These are phyloP conservation scores for Saturnispora ahearnii DNA, from an alignment of 805 yeast species.

Conservation along the genomic window DNA sequence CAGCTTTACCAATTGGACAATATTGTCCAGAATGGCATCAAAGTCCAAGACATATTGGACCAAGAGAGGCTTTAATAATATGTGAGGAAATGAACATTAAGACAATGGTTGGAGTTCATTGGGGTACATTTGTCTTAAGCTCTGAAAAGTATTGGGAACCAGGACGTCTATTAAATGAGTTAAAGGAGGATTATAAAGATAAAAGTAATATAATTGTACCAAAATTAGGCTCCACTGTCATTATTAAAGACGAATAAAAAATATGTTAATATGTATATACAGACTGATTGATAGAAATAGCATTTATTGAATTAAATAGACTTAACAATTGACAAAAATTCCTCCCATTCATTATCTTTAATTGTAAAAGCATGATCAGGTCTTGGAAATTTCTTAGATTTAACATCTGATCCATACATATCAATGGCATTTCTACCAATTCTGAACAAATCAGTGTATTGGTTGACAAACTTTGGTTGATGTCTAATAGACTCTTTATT, in stretches of 20 bases:
- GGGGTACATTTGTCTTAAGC: constrained; percentile 91
- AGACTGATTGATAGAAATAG: neutral
- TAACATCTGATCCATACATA: constrained; percentile 54
- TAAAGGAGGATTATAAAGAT: constrained; percentile 36
- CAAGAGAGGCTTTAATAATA: constrained; percentile 64
- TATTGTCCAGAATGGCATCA: constrained; percentile 95
- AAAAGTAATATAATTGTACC: constrained; percentile 48
- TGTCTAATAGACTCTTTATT: constrained; percentile 1
- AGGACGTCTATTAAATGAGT: constrained; percentile 42
- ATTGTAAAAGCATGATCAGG: constrained; percentile 59
- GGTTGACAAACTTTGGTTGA: constrained; percentile 57
- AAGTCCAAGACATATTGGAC: constrained; percentile 78
- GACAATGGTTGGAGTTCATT: constrained; percentile 79
- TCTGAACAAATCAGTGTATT: constrained; percentile 45
- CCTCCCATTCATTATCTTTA: constrained; percentile 49
- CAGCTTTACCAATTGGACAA: constrained; percentile 88
- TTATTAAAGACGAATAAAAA: constrained; percentile 30
- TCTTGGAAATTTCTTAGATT: constrained; percentile 47
- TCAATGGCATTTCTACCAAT: constrained; percentile 43
- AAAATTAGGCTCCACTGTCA: constrained; percentile 64
- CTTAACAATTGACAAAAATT: constrained; percentile 29
- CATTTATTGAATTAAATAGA: constrained; percentile 2
- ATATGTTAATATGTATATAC: neutral
- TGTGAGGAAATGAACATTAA: constrained; percentile 52
- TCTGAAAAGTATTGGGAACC: constrained; percentile 88